Evolutionary conservation across 1,139 yeast genomes (phyloP).

Genomic region (Suhomyces coccinellae): DNA sequence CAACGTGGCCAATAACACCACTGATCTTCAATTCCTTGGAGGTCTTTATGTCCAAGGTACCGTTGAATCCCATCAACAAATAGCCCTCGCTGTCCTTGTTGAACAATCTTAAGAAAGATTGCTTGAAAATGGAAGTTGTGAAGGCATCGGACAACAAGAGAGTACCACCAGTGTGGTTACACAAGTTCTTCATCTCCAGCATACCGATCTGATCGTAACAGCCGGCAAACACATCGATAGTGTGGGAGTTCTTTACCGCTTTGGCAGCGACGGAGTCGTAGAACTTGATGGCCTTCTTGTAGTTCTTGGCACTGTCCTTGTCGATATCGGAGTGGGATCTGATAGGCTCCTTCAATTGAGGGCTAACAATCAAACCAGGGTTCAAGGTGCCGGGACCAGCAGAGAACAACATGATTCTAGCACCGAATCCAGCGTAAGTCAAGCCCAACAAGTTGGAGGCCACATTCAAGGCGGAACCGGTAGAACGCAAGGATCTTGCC

Average conservation of each 20-base stretch:
- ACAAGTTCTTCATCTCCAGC: conserved; percentile 89
- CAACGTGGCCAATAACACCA: conserved; percentile 93
- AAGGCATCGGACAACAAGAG: conserved; percentile 90
- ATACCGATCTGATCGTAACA: conserved; percentile 98
- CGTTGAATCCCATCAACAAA: conserved; percentile 85
- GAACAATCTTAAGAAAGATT: conserved; percentile 85
- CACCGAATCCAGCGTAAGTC: conserved; percentile 87
- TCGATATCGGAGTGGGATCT: conserved; percentile 96
- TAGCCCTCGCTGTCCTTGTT: conserved; percentile 83
- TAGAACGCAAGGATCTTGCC: conserved; percentile 85
- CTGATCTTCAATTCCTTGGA: conserved; percentile 86
- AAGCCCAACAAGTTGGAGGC: conserved; percentile 83
- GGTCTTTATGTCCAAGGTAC: conserved; percentile 81
- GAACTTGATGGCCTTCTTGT: conserved; percentile 84
- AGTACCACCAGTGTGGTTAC: conserved; percentile 92
- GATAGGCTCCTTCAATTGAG: conserved; percentile 90
- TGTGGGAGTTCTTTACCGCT: conserved; percentile 74
- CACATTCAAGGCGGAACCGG: conserved; percentile 89
- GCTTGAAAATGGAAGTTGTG: conserved; percentile 94
- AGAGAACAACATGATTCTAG: conserved; percentile 85
- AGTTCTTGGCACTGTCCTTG: conserved; percentile 84
- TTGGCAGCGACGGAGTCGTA: conserved; percentile 79
- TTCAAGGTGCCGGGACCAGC: conserved; percentile 96
- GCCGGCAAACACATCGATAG: conserved; percentile 93
- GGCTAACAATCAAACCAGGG: conserved; percentile 93